A percentile compares a stretch with the other conserved stretches of the same genome.
phyloP scores from a whole-genome alignment of 805 yeast species.

The Hanseniaspora singularis region DNA sequence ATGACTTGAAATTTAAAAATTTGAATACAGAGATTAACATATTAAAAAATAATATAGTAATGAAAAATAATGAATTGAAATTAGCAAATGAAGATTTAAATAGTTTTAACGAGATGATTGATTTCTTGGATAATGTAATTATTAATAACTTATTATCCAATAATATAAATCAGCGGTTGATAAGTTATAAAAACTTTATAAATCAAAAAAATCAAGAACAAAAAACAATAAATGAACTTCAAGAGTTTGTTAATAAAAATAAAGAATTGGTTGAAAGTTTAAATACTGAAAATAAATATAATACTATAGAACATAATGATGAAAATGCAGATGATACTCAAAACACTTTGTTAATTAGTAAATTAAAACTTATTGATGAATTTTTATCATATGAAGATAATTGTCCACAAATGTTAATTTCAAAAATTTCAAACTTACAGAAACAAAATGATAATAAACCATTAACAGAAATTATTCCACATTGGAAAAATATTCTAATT shows the following conservation, averaged over 20 bases:
- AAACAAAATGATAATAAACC: background rate
- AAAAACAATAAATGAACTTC: background rate
- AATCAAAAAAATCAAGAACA: slow-evolving; percentile 4
- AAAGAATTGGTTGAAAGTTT: background rate
- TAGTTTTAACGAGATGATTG: background rate
- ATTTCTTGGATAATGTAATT: background rate
- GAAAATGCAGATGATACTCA: background rate
- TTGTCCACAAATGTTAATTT: background rate
- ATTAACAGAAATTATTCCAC: background rate
- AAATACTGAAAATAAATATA: background rate
- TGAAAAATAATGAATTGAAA: background rate
- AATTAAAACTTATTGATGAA: background rate
- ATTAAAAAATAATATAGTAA: background rate
- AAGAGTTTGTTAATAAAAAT: background rate
- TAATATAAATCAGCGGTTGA: slow-evolving; percentile 1
- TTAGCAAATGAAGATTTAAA: background rate
- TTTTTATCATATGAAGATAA: background rate
- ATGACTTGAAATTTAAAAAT: background rate
- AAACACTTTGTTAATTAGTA: background rate
- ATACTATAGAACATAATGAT: background rate
- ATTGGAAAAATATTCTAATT: slow-evolving; percentile 7
- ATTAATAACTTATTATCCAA: background rate
- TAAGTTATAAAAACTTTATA: background rate
- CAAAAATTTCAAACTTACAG: background rate
- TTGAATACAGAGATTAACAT: background rate